Base-by-base conservation (phyloP, 83 land plant genomes). In the Picea mariana region DNA sequence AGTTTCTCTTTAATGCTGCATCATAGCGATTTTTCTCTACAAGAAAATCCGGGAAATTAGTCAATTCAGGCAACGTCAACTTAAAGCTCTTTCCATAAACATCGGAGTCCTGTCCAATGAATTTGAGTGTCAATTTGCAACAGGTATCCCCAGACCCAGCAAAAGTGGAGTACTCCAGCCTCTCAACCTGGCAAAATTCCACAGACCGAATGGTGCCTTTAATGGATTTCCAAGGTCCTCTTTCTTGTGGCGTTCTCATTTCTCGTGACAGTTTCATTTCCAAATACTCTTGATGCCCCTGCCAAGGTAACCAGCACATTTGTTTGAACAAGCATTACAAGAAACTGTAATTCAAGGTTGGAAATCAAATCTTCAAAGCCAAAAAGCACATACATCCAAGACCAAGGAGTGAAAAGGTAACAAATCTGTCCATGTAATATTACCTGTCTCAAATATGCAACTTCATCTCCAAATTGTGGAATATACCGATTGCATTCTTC, bases 221-320 rank as follows among this genome's bases (percentile, higher is more conserved):
- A 5, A 85, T 66, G 15, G 81, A 81, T 79, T 27, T 86, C 98
- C 96, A 97, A 61, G 99, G 99, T 0, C 90, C 94, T 42, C 26
- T 62, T 34, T 95, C 95, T 59, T 69, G 85, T 13, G 76, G 82
- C 16, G 34, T 66, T 47, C 86, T 26, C 55, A 16, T 23, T 21
- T 84, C 83, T 47, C 55, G 83, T 11, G 77, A 83, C 27, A 52
- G 55, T 42, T 84, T 20, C 60, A 21, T 24, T 13, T 85, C 84
- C 38, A 97, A 31, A 80, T 82, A 97, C 75, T 95, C 96, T 82
- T 91, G 84, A 91, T 97, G 99, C 47, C 98, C 99, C 99, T 97
- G 96, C 65, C 86, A 79, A 81, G 69, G 42, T 61, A 61, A 79
- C 38, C 55, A 80, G 16, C 8, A 52, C 61, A 52, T 59, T 75